Base-by-base conservation (phyloP, 169 alveolate genomes). In the Plasmodium sp. region DNA sequence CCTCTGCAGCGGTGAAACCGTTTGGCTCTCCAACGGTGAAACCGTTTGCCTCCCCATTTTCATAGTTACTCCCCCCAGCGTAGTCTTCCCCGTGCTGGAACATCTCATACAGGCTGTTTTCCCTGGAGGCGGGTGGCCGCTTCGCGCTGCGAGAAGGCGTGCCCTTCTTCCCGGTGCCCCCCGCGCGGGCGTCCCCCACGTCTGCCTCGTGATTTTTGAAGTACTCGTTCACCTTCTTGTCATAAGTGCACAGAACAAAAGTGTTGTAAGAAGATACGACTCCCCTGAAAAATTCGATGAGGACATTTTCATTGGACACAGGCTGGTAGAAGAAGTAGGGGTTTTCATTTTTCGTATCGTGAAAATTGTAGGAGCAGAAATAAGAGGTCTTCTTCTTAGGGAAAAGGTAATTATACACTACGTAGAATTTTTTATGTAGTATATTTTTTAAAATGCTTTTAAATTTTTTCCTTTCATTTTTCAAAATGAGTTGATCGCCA, bases 241-340 rank as follows among this genome's bases (percentile, higher is more conserved):
- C 86, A 43, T 90, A 90, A 92, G 73, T 43, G 75, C 95, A 39
- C 16, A 73, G 39, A 81, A 54, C 81, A 92, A 92, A 92, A 10
- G 95, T 92, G 36, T 92, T 92, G 83, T 81, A 81, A 43, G 92
- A 81, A 14, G 95, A 92, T 71, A 92, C 84, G n/a, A 83, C 86
- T 36, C 48, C 84, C 80, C 67, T 92, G 67, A 82, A 92, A 82
- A 92, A 92, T 54, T 92, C 95, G 27, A 83, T 71, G 22, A 92
- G 67, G 14, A 39, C 73, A 51, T 54, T 79, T 71, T 92, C 95
- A 83, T 92, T 83, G 10, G 85, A 81, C 54, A 92, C 56, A 12
- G 95, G 84, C 75, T 92, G 95, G 62, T 92, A 92, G 31, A 92
- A 92, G 62, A 92, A 92, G 48, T 92, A 92, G 27, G 95, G 95